phyloP scores from a whole-genome alignment of 768 basidiomycete species.

The Favolaschia claudopus region DNA sequence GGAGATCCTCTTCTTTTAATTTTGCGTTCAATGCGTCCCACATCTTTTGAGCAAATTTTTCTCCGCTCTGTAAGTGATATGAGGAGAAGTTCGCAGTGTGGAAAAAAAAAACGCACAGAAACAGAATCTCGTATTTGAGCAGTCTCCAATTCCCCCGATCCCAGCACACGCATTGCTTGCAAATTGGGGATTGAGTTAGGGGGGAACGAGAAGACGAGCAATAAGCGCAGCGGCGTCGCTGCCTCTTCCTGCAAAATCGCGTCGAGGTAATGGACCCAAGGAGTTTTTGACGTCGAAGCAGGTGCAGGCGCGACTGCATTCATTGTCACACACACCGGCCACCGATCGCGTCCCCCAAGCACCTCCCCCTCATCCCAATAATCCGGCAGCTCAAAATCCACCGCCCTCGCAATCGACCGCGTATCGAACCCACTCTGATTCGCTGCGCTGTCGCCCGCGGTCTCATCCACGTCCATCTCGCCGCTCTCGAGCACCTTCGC shows the following conservation, averaged over 20 bases:
- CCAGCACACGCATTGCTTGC: slow-evolving; percentile 71
- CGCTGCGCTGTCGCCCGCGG: slow-evolving; percentile 34
- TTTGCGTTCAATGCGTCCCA: slow-evolving; percentile 66
- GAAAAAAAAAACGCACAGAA: slow-evolving; percentile 49
- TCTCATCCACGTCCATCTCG: slow-evolving; percentile 70
- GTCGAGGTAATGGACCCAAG: slow-evolving; percentile 74
- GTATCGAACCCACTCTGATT: slow-evolving; percentile 66
- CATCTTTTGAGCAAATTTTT: slow-evolving; percentile 67
- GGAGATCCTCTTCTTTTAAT: slow-evolving; percentile 68
- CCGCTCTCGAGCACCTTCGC: slow-evolving; percentile 35
- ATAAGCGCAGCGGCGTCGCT: slow-evolving; percentile 64
- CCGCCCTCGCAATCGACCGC: slow-evolving; percentile 55
- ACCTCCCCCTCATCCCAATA: slow-evolving; percentile 87
- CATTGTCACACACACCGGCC: slow-evolving; percentile 82
- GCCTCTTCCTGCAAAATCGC: slow-evolving; percentile 77
- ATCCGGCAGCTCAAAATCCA: slow-evolving; percentile 88
- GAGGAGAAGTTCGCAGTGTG: neutral
- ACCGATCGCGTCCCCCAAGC: slow-evolving; percentile 64
- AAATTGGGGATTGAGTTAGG: slow-evolving; percentile 47
- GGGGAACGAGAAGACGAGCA: slow-evolving; percentile 72
- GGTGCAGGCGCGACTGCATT: slow-evolving; percentile 64
- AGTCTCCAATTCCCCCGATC: slow-evolving; percentile 63
- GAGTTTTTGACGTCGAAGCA: slow-evolving; percentile 47
- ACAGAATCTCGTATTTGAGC: slow-evolving; percentile 58
- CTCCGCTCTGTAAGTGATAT: slow-evolving; percentile 58